phyloP scores from a whole-genome alignment of 139 green algal genomes.

The Eudorina sp. region DNA sequence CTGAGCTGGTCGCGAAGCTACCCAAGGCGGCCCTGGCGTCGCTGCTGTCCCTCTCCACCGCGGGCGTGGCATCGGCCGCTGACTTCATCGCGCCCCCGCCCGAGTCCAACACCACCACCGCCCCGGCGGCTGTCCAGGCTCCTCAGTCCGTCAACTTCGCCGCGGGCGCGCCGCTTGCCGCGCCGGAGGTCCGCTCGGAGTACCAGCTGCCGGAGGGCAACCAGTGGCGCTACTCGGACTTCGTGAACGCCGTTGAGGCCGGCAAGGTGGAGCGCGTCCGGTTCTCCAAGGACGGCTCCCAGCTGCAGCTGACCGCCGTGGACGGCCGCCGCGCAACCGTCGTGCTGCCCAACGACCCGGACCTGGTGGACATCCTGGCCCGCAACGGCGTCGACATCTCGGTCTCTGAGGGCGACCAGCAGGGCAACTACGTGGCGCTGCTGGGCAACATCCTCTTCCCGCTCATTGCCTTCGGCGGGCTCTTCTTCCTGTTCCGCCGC shows the following conservation, averaged over 20 bases:
- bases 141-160: constrained; percentile 51
- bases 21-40: constrained; percentile 72
- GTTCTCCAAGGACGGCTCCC: constrained; percentile 97
- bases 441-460: constrained; percentile 99
- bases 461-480: constrained; percentile 96
- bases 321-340: constrained; percentile 85
- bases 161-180: constrained; percentile 51
- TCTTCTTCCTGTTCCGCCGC: constrained; percentile 98
- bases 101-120: constrained; percentile 42
- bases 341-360: constrained; percentile 88
- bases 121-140: constrained; percentile 47
- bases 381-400: constrained; percentile 89
- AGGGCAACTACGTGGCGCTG: constrained; percentile 94
- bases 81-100: constrained; percentile 69
- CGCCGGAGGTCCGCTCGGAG: constrained; percentile 63
- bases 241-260: constrained; percentile 93
- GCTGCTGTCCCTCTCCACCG: constrained; percentile 67
- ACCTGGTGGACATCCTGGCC: constrained; percentile 88
- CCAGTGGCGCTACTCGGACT: constrained; percentile 98
- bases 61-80: constrained; percentile 56
- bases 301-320: constrained; percentile 86
- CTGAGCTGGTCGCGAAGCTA: constrained; percentile 65
- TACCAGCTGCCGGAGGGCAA: constrained; percentile 93
- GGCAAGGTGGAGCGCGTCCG: constrained; percentile 98
- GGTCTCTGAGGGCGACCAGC: constrained; percentile 83